Conservation (phyloP, 352 stramenopile genomes). For the Phytopythium sindhum region DNA sequence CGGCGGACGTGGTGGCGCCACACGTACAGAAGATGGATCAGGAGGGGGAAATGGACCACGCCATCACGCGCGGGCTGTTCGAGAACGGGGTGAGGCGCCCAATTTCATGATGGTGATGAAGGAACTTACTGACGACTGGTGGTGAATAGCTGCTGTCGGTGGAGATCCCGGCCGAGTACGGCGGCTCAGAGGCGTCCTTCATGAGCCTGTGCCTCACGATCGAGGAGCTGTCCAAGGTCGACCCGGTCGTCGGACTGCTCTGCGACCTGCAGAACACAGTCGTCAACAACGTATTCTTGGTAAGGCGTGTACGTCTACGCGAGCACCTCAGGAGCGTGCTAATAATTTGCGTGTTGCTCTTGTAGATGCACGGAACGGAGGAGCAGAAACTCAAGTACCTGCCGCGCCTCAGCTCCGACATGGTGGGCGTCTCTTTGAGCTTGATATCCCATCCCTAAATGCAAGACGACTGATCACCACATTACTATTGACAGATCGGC, state of each 20-base stretch:
- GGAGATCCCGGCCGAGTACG: conserved; percentile 93
- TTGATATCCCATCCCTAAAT: background rate
- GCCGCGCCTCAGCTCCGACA: conserved; percentile 72
- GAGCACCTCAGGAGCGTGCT: background rate
- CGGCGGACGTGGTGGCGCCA: conserved; percentile 79
- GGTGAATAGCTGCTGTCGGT: conserved; percentile 88
- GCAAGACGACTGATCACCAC: background rate
- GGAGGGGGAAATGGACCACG: conserved; percentile 86
- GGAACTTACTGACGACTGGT: background rate
- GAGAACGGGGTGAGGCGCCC: conserved; percentile 62
- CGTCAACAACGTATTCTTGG: conserved; percentile 95
- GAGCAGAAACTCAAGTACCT: conserved; percentile 89
- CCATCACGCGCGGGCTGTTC: conserved; percentile 91
- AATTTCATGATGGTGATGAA: background rate
- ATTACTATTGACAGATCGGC: conserved; percentile 65
- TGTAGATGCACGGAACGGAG: conserved; percentile 61
- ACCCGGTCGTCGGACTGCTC: conserved; percentile 93
- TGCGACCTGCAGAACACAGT: conserved; percentile 95
- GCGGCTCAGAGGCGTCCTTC: conserved; percentile 92
- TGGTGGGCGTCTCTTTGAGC: conserved; percentile 29
- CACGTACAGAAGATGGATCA: conserved; percentile 93
- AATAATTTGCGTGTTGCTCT: background rate
- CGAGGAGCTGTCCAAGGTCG: conserved; percentile 95
- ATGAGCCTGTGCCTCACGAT: conserved; percentile 94
- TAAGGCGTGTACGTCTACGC: conserved; percentile 10